Evolutionary conservation across 257 asterid species (phyloP), one percentile per base, ranked within the genome.

Genomic region (Petunia secreta): DNA sequence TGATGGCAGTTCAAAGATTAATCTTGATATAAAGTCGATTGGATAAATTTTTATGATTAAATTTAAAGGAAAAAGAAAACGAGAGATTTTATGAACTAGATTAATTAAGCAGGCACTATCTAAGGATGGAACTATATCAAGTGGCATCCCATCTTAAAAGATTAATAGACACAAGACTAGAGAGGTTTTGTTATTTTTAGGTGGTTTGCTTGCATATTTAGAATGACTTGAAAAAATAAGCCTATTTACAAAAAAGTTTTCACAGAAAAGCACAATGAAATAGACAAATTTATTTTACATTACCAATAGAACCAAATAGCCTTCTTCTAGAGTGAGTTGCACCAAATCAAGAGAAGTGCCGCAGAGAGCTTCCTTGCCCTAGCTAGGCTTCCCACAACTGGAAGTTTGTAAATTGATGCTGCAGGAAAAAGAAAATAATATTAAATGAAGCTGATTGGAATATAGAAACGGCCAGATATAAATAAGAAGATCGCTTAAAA

Each of bases 321-420:
- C 63, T 73, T 73, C 78, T 50, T 73, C 63, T 50, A 44, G 59
- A 25, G 2, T 52, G 57, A 50, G 78, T 73, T 73, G 78, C 78
- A 73, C 36, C 52, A 50, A 50, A 73, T 36, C 46, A 73, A 50
- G 52, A 73, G 43, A 52, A 15, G 15, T 52, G 57, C 14, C 15
- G 3, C 57, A 14, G 9, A 41, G 58, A 69, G 50, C 9, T 10
- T 71, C 77, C 62, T 71, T 71, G 46, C 43, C 78, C 46, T 73
- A 65, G 40, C 40, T 65, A 73, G 36, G 7, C 48, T 73, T 73
- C 78, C 78, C 78, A 73, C 13, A 73, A 6, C 62, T 50, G 78
- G 36, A 50, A 73, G 78, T 73, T 50, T 3, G 75, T 2, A 38
- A 63, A 82, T 40, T 84, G 87, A 73, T 80, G 69, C 89, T 86